Percentiles rank a stretch among this genome's conserved stretches.
Conservation (phyloP, 768 basidiomycete species). For the Mycena olivaceomarginata region DNA sequence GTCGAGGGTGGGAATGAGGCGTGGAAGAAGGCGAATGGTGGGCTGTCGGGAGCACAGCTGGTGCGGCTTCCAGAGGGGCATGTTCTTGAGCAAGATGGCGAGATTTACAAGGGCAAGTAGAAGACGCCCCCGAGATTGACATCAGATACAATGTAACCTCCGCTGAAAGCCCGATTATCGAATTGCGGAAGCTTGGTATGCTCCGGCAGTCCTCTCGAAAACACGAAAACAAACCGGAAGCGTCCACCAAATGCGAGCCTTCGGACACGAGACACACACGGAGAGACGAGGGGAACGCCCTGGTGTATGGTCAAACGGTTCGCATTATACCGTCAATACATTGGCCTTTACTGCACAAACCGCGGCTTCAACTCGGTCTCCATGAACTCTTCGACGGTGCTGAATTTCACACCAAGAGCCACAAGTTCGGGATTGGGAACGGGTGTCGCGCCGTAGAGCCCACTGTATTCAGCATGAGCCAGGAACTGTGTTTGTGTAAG, state of each 20-base stretch:
- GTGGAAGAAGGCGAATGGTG: slow-evolving; percentile 9
- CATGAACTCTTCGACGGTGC: slow-evolving; percentile 31
- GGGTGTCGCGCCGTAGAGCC: slow-evolving; percentile 4
- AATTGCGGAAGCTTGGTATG: too few relatives aligned
- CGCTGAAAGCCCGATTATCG: too few relatives aligned
- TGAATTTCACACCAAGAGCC: slow-evolving; percentile 19
- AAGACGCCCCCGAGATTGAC: too few relatives aligned
- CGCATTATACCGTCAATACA: too few relatives aligned
- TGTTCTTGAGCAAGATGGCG: not conserved
- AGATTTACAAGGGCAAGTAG: not conserved
- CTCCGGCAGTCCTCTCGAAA: too few relatives aligned
- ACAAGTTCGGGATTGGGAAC: slow-evolving; percentile 29
- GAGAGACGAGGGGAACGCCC: too few relatives aligned
- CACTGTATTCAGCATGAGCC: slow-evolving; percentile 6
- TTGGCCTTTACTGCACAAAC: not conserved
- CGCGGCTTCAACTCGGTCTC: slow-evolving; percentile 24
- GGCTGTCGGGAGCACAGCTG: not conserved
- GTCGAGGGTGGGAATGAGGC: not conserved
- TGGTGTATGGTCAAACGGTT: too few relatives aligned
- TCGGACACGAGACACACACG: too few relatives aligned
- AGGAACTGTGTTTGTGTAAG: not conserved
- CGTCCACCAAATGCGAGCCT: too few relatives aligned
- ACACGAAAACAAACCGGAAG: too few relatives aligned
- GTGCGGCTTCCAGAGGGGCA: slow-evolving; percentile 2
- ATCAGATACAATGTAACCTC: too few relatives aligned